A percentile compares a stretch with the other conserved stretches of the same genome.
Evolutionary conservation across 495 filamentous ascomycete genomes (phyloP).

Genomic region (Aspergillus conjunctus): DNA sequence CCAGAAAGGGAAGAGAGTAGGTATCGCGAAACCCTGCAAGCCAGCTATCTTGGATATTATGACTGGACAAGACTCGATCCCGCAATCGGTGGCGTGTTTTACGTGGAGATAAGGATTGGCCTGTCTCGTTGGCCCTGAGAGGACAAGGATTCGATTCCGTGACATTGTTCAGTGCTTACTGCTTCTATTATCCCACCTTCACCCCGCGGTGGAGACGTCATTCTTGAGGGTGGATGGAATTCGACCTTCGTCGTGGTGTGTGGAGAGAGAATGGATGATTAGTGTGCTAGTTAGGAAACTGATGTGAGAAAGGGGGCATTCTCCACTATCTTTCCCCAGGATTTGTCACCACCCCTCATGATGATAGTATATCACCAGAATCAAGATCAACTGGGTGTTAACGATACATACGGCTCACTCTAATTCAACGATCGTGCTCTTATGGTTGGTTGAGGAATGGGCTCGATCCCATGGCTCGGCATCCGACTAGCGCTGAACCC

Average conservation of each 20-base stretch:
- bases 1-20: background rate
- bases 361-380: too few relatives aligned
- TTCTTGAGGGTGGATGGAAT: too few relatives aligned
- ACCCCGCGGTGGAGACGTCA: too few relatives aligned
- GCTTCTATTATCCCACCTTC: too few relatives aligned
- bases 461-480: background rate
- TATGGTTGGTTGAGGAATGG: background rate
- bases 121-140: background rate
- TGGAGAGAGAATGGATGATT: too few relatives aligned
- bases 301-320: too few relatives aligned
- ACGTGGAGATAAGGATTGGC: background rate
- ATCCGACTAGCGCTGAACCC: background rate
- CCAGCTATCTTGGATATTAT: background rate
- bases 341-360: too few relatives aligned
- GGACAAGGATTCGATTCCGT: background rate
- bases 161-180: background rate
- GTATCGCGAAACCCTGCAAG: background rate
- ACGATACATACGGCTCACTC: background rate
- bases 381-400: too few relatives aligned
- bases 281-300: too few relatives aligned
- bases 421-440: background rate
- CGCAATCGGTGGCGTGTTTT: background rate
- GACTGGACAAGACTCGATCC: background rate
- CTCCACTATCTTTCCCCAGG: too few relatives aligned
- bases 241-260: too few relatives aligned